Percentiles rank a stretch among this genome's conserved stretches.
phyloP scores from a whole-genome alignment of 1,139 yeast genomes.

The Sugiyamaella grinbergsii region DNA sequence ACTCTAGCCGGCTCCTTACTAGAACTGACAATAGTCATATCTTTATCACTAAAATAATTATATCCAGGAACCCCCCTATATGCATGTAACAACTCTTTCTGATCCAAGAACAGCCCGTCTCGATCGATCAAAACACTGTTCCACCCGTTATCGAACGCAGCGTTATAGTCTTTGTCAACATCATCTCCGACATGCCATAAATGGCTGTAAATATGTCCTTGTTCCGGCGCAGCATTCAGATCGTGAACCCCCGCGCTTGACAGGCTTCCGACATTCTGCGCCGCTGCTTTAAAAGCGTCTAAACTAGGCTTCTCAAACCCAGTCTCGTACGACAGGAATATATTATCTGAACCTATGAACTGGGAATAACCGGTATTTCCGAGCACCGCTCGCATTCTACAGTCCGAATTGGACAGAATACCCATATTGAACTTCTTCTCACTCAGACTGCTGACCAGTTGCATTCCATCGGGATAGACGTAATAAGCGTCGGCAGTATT shows the following conservation, averaged over 20 bases:
- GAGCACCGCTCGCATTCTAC: slow-evolving; percentile 30
- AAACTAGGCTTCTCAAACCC: slow-evolving; percentile 35
- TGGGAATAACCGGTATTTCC: slow-evolving; percentile 27
- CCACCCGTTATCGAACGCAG: slow-evolving; percentile 35
- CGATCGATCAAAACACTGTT: slow-evolving; percentile 35
- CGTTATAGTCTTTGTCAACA: slow-evolving; percentile 31
- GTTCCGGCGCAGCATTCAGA: too few species aligned
- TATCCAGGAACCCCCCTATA: not conserved
- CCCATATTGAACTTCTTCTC: slow-evolving; percentile 27
- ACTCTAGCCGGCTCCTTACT: slow-evolving; percentile 11
- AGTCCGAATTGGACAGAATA: slow-evolving; percentile 37
- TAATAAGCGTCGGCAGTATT: slow-evolving; percentile 30
- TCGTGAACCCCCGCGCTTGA: too few species aligned
- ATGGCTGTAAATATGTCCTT: not conserved
- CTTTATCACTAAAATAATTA: slow-evolving; percentile 7
- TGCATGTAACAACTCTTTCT: not conserved
- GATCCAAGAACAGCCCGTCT: slow-evolving; percentile 15
- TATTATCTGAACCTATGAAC: slow-evolving; percentile 19
- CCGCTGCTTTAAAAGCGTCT: slow-evolving; percentile 29
- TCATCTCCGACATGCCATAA: slow-evolving; percentile 40
- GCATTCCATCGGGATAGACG: slow-evolving; percentile 31
- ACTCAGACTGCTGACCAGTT: slow-evolving; percentile 24
- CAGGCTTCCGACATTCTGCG: not conserved
- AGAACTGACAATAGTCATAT: slow-evolving; percentile 8
- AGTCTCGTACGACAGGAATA: slow-evolving; percentile 33